Evolutionary conservation across 306 rosid genomes (phyloP), one percentile per base, ranked within the genome.

Genomic region (Senna tora): DNA sequence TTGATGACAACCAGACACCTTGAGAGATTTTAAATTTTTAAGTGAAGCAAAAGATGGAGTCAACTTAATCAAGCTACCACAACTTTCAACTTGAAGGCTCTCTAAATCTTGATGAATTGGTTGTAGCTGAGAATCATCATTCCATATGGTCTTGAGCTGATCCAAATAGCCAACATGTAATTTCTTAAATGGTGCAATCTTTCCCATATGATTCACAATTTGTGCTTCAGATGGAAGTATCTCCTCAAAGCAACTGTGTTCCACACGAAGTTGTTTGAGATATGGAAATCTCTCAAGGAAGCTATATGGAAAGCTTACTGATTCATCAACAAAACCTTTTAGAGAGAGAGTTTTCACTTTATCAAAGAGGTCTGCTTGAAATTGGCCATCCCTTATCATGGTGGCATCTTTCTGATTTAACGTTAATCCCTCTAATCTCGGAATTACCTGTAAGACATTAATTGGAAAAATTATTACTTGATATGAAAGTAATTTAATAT

Each of bases 191-290:
- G 69, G 36, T 21, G 52, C 12, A 21, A 20, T 0, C 21, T 21
- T 21, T 7, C 6, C 19, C 13, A 5, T 0, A 2, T 41, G 7
- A 42, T 42, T 19, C 12, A 2, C 2, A 20, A 41, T 20, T 19
- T 43, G 8, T 19, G 8, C 68, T 13, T 58, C 47, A 45, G 22
- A 22, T 5, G 43, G 66, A 16, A 71, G n/a, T 71, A 71, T 39
- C 28, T 72, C 25, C 14, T 30, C 49, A 19, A 34, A 57, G 1
- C 3, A 28, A 16, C 49, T 30, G 5, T 1, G 0, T 0, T 0
- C 0, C 21, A 72, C 20, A 2, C 5, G 4, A n/a, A 72, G 59
- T 19, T 19, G 11, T 11, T 28, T 3, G 6, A 72, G 6, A 9
- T 33, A 32, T 19, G 30, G 69, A 30, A 72, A 20, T 49, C 25